These are phyloP conservation scores for Pseudogymnoascus sp. DNA, from an alignment of 2,329 filamentous ascomycete genomes.

Conservation along the genomic window DNA sequence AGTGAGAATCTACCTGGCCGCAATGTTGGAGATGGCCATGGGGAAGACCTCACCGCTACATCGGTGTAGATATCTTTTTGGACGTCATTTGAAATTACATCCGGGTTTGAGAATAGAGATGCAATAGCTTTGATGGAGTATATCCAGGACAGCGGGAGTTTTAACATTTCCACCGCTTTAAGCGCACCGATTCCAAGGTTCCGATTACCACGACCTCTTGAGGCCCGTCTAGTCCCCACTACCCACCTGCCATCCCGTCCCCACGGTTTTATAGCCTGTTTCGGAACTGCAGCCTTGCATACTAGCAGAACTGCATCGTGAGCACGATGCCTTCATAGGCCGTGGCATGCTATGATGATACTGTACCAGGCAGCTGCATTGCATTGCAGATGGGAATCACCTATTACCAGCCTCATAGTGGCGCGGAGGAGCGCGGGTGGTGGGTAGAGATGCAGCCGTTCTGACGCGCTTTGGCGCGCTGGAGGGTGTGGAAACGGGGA, in stretches of 20 bases:
- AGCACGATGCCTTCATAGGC: conserved; percentile 14
- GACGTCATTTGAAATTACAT: no score
- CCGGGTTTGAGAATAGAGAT: no score
- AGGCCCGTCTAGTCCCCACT: neutral
- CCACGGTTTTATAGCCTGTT: neutral
- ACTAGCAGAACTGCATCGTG: neutral
- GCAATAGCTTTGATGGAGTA: no score
- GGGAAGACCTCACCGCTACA: no score
- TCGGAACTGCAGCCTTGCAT: neutral
- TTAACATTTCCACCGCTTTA: no score
- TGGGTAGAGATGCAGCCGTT: neutral
- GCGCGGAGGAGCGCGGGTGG: neutral
- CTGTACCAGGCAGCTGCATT: neutral
- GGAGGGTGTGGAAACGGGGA: neutral
- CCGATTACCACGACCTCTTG: neutral
- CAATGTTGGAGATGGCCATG: no score
- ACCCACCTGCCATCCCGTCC: neutral
- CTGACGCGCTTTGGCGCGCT: neutral
- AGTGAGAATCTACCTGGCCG: no score
- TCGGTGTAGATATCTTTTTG: no score
- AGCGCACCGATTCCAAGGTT: no score
- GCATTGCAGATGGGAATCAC: conserved; percentile 39
- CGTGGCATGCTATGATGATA: neutral
- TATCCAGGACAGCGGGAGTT: no score
- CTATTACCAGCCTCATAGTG: conserved; percentile 31